phyloP scores from a whole-genome alignment of 352 stramenopile genomes.

The Phytophthora pisi region DNA sequence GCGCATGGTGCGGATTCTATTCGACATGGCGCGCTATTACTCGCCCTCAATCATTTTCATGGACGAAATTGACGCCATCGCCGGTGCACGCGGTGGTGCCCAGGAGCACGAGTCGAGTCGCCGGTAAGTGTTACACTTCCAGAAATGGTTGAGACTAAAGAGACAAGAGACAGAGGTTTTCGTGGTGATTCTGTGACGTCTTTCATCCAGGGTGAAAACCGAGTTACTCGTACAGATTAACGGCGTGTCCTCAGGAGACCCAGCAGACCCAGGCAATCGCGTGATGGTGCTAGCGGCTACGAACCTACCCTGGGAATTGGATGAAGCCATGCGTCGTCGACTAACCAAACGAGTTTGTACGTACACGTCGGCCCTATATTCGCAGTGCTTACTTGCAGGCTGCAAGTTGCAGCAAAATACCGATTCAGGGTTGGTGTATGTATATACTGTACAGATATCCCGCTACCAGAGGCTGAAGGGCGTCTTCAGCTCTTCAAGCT shows the following conservation, averaged over 20 bases:
- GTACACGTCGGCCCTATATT: neutral
- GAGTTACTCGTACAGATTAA: conserved; percentile 99
- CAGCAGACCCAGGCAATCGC: conserved; percentile 44
- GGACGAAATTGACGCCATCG: conserved; percentile 97
- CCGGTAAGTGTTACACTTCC: conserved; percentile 39
- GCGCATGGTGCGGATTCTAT: conserved; percentile 96
- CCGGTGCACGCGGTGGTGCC: conserved; percentile 63
- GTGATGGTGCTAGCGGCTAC: conserved; percentile 95
- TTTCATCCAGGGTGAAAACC: conserved; percentile 91
- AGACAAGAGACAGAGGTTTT: neutral
- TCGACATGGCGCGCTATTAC: conserved; percentile 98
- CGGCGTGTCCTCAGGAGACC: conserved; percentile 79
- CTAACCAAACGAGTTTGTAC: conserved; percentile 95
- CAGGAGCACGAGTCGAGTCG: conserved; percentile 85
- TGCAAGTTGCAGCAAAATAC: too few species aligned
- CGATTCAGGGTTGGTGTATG: too few species aligned
- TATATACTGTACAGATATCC: conserved; percentile 44
- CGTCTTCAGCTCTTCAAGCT: conserved; percentile 75
- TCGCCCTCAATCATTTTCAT: conserved; percentile 98
- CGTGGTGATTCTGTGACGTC: too few species aligned
- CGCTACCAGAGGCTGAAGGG: conserved; percentile 57
- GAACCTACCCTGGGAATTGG: conserved; percentile 97
- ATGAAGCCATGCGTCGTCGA: conserved; percentile 94
- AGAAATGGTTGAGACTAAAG: neutral
- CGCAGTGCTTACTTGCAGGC: too few species aligned